Percentiles rank a stretch among this genome's conserved stretches.
phyloP scores from a whole-genome alignment of 441 rosid species.

The Aquilaria agallochum region DNA sequence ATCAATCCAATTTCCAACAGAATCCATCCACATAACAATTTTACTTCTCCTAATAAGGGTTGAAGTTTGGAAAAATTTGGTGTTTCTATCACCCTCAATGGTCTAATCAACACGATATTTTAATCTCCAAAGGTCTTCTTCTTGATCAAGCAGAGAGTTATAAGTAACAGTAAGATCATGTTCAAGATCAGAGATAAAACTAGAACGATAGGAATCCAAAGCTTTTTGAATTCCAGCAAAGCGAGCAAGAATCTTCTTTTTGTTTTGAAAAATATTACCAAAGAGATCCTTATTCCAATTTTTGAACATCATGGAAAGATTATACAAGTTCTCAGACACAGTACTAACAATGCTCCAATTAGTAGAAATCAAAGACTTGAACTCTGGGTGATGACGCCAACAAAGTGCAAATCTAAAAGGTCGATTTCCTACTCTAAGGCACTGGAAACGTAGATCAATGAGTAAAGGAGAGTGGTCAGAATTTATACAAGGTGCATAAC shows the following conservation, averaged over 20 bases:
- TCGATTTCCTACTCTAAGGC: no score
- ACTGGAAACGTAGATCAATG: neutral
- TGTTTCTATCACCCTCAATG: neutral
- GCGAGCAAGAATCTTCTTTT: neutral
- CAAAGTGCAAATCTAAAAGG: neutral
- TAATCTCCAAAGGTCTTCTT: neutral
- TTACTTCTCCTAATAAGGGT: neutral
- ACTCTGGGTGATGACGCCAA: neutral
- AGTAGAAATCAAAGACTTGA: neutral
- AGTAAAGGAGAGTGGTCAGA: neutral
- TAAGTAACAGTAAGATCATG: neutral
- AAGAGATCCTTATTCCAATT: neutral
- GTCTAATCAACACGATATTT: neutral
- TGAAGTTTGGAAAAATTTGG: neutral
- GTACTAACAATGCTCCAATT: neutral
- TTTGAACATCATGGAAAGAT: neutral
- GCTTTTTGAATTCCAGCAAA: neutral
- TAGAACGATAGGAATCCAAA: neutral
- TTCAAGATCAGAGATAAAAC: no score
- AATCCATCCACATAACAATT: neutral
- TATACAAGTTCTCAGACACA: neutral
- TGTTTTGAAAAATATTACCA: neutral
- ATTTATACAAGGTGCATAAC: neutral
- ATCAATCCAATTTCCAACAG: neutral
- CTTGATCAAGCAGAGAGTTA: neutral